These are phyloP conservation scores for Trypanosoma theileri DNA, from an alignment of 208 protist genomes.

Conservation along the genomic window DNA sequence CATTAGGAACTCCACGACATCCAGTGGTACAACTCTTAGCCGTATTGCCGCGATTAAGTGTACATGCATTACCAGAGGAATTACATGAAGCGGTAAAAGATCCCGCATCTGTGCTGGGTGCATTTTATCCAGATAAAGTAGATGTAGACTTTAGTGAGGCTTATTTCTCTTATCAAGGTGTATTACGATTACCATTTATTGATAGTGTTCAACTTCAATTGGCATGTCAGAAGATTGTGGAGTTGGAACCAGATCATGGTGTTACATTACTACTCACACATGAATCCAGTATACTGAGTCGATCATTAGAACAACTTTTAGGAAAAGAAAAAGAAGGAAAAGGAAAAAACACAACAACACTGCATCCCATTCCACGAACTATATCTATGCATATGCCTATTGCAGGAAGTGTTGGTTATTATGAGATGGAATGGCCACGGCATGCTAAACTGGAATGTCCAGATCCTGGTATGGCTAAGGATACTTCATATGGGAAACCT, in stretches of 20 bases:
- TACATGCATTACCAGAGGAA: conserved; percentile 88
- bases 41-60: conserved; percentile 92
- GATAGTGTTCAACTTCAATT: conserved; percentile 55
- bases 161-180: conserved; percentile 92
- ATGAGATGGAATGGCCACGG: conserved; percentile 56
- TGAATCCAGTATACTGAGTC: conserved; percentile 33
- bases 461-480: conserved; percentile 50
- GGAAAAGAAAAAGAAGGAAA: background rate
- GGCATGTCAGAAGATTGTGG: conserved; percentile 62
- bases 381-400: conserved; percentile 57
- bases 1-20: conserved; percentile 83
- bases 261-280: conserved; percentile 79
- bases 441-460: conserved; percentile 70
- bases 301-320: conserved; percentile 23
- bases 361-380: conserved; percentile 36
- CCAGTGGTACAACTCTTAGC: conserved; percentile 98
- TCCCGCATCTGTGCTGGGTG: conserved; percentile 89
- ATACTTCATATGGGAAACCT: conserved; percentile 39
- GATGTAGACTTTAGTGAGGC: conserved; percentile 97
- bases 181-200: conserved; percentile 88
- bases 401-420: conserved; percentile 61
- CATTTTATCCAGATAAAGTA: conserved; percentile 98
- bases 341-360: background rate
- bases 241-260: conserved; percentile 74
- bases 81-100: conserved; percentile 91